These are phyloP conservation scores for Melampsora larici-populina DNA, from an alignment of 1,284 basidiomycete genomes.

Conservation along the genomic window DNA sequence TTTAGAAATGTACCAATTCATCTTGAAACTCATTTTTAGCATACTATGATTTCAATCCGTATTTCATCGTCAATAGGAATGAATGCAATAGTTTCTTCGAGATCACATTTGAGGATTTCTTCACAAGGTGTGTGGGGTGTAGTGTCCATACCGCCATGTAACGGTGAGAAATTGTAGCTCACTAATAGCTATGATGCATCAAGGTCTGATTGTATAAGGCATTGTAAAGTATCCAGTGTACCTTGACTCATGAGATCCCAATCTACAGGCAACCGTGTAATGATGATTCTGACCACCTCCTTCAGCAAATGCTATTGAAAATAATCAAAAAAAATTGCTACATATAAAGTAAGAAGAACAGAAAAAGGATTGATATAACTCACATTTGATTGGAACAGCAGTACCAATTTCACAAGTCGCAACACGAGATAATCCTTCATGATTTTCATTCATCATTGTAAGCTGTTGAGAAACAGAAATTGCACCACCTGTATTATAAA, in stretches of 20 bases:
- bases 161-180: too few relatives aligned
- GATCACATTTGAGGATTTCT: too few relatives aligned
- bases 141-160: too few relatives aligned
- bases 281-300: neutral
- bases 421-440: constrained; percentile 30
- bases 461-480: constrained; percentile 39
- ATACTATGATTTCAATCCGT: too few relatives aligned
- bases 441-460: constrained; percentile 11
- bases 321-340: neutral
- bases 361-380: neutral
- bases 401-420: constrained; percentile 40
- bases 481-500: constrained; percentile 14
- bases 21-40: too few relatives aligned
- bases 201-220: neutral
- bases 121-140: too few relatives aligned
- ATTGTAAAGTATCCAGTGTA: neutral
- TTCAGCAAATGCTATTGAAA: neutral
- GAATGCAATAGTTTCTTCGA: too few relatives aligned
- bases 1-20: too few relatives aligned
- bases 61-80: too few relatives aligned
- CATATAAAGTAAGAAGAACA: neutral
- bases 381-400: constrained; percentile 11
- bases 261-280: neutral
- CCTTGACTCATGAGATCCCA: neutral
- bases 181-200: neutral